Base-by-base conservation (phyloP, 2,329 filamentous ascomycete species). In the Rhynchosporium secalis region DNA sequence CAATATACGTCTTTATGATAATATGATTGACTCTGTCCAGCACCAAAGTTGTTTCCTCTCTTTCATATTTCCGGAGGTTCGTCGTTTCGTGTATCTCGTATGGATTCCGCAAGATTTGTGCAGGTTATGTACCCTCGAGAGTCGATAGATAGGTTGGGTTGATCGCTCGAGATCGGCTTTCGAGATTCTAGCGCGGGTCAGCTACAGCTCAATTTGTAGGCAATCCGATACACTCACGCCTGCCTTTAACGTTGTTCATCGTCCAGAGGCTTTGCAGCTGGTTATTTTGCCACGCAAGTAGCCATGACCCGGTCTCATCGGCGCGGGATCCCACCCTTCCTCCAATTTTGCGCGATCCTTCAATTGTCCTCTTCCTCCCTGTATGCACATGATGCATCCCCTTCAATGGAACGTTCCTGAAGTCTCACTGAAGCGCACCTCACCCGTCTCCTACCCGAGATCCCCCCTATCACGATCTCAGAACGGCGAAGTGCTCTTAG, bases 1-100 rank as follows among this genome's bases (percentile, higher is more conserved):
- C 56, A 58, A 58, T 61, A 55, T 58, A 33, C 54, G 28, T 61
- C 47, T 58, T 29, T 43, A 33, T 20, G 20, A 45, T 57, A 38
- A 33, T 46, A 9, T 57, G 29, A 33, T 57, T 4, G 26, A 36
- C 38, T 52, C 48, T 38, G 36, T 33, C 15, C n/a, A n/a, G 29
- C 31, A 20, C 41, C 29, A 20, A n/a, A 28, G 28, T 20, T 9
- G 10, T 31, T 20, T 33, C 31, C 8, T 52, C 31, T 31, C 48
- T n/a, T n/a, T 52, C 48, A 7, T n/a, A 52, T 8, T 26, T n/a
- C 31, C 10, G 28, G 36, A 10, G 7, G 31, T 52, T 28, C 20
- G 29, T 12, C 6, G 13, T 48, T 10, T 48, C 46, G 46, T 48
- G 7, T 36, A 29, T 29, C 9, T 9, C 15, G 20, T 28, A 29